Evolutionary conservation across 2,329 filamentous ascomycete species (phyloP), one percentile per base, ranked within the genome.

Genomic region (Scytalidium lignicola): DNA sequence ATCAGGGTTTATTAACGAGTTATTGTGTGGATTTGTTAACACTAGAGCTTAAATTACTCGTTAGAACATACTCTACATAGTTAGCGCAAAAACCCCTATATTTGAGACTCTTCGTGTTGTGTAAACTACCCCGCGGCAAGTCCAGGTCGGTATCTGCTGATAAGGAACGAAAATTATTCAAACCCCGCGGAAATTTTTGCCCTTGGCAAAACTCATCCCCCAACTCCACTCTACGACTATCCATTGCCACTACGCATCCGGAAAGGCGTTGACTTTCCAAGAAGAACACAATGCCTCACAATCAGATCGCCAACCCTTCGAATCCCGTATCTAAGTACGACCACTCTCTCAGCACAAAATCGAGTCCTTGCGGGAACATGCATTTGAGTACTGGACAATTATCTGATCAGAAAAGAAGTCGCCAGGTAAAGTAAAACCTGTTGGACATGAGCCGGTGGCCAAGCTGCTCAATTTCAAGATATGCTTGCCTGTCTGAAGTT

Each of bases 381-480:
- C 15, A 15, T 37, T 37, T 37, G 32, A 37, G 32, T 37, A 17
- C 32, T 37, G 32, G 5, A 37, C n/a, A 37, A 13, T 15, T 37
- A 37, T 37, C 32, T 37, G 32, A 37, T 37, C 32, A 37, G 12
- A 37, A 5, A 37, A 37, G 12, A 37, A 8, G 32, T 37, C 32
- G 15, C 49, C 46, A 58, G 51, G 55, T 57, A 60, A 58, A 51
- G 47, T 51, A 19, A 54, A n/a, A 58, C 50, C 51, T 52, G 50
- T 48, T n/a, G 50, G 49, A 50, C 53, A 58, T 55, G 58, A 57
- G 58, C 58, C 57, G 58, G 58, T 59, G 58, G 53, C 53, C 51
- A 50, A 43, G 37, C 19, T 23, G 40, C 20, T 44, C 46, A 43
- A 48, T 22, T 26, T 40, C 10, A 26, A 26, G 23, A 6, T 26